phyloP scores from a whole-genome alignment of 257 asterid genomes.

The Gardenia jasminoides region DNA sequence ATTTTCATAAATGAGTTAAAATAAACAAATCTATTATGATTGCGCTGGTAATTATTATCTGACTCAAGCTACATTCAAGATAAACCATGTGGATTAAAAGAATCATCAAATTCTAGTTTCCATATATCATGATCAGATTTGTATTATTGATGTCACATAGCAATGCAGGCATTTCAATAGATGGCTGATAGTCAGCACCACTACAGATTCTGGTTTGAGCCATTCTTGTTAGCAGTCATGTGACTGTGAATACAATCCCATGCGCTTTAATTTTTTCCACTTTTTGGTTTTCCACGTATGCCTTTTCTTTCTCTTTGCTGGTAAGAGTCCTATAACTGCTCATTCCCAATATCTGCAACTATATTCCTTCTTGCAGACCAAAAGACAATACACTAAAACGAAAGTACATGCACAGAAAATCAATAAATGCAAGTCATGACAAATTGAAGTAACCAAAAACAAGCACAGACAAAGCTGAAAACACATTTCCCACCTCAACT shows the following conservation, averaged over 20 bases:
- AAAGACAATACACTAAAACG: background rate
- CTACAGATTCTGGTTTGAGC: background rate
- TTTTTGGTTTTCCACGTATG: background rate
- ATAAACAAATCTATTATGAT: background rate
- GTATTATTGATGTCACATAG: background rate
- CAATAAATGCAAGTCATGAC: background rate
- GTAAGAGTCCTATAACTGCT: background rate
- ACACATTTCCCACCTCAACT: background rate
- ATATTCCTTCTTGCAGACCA: background rate
- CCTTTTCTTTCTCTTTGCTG: background rate
- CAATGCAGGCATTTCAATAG: background rate
- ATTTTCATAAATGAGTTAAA: background rate
- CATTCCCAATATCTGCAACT: background rate
- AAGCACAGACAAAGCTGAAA: slow-evolving; percentile 13
- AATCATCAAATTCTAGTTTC: background rate
- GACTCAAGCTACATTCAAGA: background rate
- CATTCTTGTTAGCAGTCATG: background rate
- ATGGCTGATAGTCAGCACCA: background rate
- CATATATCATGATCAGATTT: background rate
- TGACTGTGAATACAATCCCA: background rate
- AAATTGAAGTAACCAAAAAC: background rate
- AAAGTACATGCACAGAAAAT: background rate
- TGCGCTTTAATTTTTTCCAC: background rate
- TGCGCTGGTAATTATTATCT: background rate
- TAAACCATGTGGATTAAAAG: background rate